phyloP scores from a whole-genome alignment of 441 rosid species.

The Gossypium aridum region DNA sequence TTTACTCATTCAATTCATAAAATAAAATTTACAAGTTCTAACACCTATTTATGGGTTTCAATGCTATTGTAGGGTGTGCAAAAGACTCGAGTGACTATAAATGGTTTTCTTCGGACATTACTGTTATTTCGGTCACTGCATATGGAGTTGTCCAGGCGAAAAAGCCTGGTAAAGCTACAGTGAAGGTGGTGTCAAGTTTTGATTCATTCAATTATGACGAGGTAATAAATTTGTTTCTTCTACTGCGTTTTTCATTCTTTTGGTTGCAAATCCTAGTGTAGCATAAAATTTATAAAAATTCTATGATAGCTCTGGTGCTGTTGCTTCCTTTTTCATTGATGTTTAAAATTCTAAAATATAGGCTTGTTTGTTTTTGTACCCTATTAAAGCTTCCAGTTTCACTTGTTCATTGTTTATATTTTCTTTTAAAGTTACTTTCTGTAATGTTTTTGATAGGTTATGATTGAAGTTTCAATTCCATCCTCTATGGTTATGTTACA shows the following conservation, averaged over 20 bases:
- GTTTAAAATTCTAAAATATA: neutral
- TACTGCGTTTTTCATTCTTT: neutral
- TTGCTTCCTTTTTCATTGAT: neutral
- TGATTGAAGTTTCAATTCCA: slow-evolving; percentile 78
- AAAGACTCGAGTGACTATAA: slow-evolving; percentile 70
- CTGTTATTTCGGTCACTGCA: slow-evolving; percentile 57
- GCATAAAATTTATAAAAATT: neutral
- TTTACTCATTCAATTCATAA: slow-evolving; percentile 4
- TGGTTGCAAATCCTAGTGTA: neutral
- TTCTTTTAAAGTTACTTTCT: slow-evolving; percentile 6
- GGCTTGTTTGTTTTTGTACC: neutral
- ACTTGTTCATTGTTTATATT: neutral
- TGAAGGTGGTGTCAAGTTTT: slow-evolving; percentile 71
- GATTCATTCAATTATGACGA: slow-evolving; percentile 84
- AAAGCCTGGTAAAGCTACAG: slow-evolving; percentile 82
- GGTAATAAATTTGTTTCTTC: slow-evolving; percentile 36
- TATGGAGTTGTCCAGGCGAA: slow-evolving; percentile 80
- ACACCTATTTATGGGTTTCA: slow-evolving; percentile 17
- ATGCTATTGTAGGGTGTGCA: slow-evolving; percentile 65
- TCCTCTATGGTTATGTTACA: slow-evolving; percentile 75
- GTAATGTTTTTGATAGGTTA: slow-evolving; percentile 37
- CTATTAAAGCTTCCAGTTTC: neutral
- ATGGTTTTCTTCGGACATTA: slow-evolving; percentile 86
- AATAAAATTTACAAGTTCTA: slow-evolving; percentile 15
- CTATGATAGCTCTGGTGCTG: neutral